Percentiles rank a stretch among this genome's conserved stretches.
phyloP scores from a whole-genome alignment of 2,329 filamentous ascomycete species.

The Trichothecium roseum region DNA sequence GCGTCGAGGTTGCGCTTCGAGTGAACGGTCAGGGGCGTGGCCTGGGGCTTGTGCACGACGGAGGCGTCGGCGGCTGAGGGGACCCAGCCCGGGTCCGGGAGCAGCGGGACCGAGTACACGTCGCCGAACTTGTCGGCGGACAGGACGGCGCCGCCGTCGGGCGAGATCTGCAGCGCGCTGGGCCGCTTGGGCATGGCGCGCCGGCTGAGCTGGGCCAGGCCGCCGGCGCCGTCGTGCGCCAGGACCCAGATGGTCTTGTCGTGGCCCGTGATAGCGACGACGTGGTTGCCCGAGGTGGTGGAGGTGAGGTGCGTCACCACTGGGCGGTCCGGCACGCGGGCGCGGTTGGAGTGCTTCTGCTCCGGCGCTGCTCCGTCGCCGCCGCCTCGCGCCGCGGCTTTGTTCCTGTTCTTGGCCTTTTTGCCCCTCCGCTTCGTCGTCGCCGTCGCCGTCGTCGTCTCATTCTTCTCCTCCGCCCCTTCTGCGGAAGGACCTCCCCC shows the following conservation, averaged over 20 bases:
- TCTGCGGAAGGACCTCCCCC: conserved; percentile 10
- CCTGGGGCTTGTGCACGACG: conserved; percentile 29
- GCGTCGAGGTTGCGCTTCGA: conserved; percentile 52
- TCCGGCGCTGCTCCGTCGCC: not conserved
- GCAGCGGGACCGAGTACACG: conserved; percentile 77
- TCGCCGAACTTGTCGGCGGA: conserved; percentile 95
- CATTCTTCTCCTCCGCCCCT: conserved; percentile 6
- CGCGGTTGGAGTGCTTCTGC: conserved; percentile 4
- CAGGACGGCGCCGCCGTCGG: conserved; percentile 66
- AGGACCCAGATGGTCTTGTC: conserved; percentile 89
- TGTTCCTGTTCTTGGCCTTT: conserved; percentile 19
- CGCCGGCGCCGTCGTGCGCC: conserved; percentile 49
- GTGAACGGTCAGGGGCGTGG: conserved; percentile 52
- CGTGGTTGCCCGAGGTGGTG: conserved; percentile 53
- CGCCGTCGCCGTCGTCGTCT: too few species aligned
- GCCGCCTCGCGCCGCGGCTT: conserved; percentile 15
- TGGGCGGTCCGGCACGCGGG: conserved; percentile 37
- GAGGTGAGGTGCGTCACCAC: conserved; percentile 60
- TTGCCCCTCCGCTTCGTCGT: conserved; percentile 12
- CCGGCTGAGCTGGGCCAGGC: conserved; percentile 53
- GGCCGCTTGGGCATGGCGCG: conserved; percentile 86
- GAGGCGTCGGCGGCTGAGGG: conserved; percentile 6
- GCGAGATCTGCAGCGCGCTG: conserved; percentile 61
- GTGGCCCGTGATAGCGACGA: conserved; percentile 75
- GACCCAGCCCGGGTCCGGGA: conserved; percentile 19